Evolutionary conservation across 164 flowering plant species (phyloP), one percentile per base, ranked within the genome.

Genomic region (Kingdonia uniflora): DNA sequence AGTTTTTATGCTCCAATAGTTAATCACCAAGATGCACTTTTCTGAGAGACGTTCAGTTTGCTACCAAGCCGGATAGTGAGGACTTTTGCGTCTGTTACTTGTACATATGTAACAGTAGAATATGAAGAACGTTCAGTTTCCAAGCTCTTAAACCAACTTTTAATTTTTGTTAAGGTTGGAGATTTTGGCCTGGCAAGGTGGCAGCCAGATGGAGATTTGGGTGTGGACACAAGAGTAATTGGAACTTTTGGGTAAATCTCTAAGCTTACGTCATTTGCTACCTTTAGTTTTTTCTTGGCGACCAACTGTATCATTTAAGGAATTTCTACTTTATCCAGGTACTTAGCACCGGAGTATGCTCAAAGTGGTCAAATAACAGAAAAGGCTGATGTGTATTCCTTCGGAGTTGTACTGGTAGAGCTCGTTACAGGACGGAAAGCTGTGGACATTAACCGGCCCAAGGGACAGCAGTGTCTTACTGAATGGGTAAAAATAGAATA

Each of bases 401-500:
- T 91, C 55, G 98, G 98, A 20, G 85, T 91, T 25, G 86, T 91
- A 10, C 62, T 91, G 56, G 72, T 82, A 63, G 98, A 91, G 72
- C 94, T 91, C 19, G 71, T 84, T 25, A 80, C 96, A 8, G 96
- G 98, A 39, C 62, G 98, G 23, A 91, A 85, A 76, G 96, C 96
- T 20, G 73, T 91, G 22, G 98, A 87, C 54, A 65, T 91, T 19
- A 80, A 71, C 62, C 72, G 90, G 55, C 95, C 98, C 11, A 87
- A 74, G 71, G 98, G 98, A 56, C 84, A 91, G 67, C 98, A 87
- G 51, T 91, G 83, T 65, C 92, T 91, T 19, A 77, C 82, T 26
- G 96, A 87, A 74, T 87, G 98, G 98, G 98, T 91, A 76, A 43
- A 63, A n/a, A n/a, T n/a, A n/a, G n/a, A n/a, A n/a, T n/a, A n/a